Percentiles rank a stretch among this genome's conserved stretches.
Conservation (phyloP, 2,329 filamentous ascomycete genomes). For the Cladosporium sp. region DNA sequence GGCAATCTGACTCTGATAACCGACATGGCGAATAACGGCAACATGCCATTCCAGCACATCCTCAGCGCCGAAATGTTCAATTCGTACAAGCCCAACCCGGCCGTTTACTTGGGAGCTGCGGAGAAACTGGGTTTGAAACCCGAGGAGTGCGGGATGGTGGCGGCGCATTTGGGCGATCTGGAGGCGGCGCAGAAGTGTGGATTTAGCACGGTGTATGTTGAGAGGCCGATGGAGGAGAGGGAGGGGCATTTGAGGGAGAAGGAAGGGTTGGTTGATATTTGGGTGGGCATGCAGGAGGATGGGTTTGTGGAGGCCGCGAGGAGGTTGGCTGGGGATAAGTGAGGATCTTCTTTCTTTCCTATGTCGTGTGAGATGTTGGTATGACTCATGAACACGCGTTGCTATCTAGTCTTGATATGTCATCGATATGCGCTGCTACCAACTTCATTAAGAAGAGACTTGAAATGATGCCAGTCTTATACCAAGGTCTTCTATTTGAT, state of each 20-base stretch:
- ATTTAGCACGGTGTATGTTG: constrained; percentile 69
- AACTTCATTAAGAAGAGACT: no score
- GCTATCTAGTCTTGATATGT: no score
- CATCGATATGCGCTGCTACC: no score
- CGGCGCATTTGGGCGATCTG: constrained; percentile 68
- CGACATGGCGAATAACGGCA: constrained; percentile 58
- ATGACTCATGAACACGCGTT: no score
- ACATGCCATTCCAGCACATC: constrained; percentile 59
- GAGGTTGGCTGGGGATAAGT: constrained; percentile 25
- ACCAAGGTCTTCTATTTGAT: no score
- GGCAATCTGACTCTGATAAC: constrained; percentile 64
- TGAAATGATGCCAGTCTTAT: no score
- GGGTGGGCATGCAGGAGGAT: constrained; percentile 49
- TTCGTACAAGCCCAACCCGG: constrained; percentile 69
- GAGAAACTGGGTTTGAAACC: constrained; percentile 54
- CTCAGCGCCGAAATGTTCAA: constrained; percentile 67
- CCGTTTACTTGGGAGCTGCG: constrained; percentile 66
- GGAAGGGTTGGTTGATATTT: constrained; percentile 62
- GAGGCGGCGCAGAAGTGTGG: constrained; percentile 61
- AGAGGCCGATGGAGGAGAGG: constrained; percentile 62
- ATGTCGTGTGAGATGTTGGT: no score
- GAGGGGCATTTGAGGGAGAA: constrained; percentile 52
- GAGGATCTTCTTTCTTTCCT: no score
- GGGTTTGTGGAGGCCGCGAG: constrained; percentile 46
- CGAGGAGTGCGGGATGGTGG: constrained; percentile 68